Evolutionary conservation across 2,329 filamentous ascomycete species (phyloP).

Genomic region (Venturia nashicola): DNA sequence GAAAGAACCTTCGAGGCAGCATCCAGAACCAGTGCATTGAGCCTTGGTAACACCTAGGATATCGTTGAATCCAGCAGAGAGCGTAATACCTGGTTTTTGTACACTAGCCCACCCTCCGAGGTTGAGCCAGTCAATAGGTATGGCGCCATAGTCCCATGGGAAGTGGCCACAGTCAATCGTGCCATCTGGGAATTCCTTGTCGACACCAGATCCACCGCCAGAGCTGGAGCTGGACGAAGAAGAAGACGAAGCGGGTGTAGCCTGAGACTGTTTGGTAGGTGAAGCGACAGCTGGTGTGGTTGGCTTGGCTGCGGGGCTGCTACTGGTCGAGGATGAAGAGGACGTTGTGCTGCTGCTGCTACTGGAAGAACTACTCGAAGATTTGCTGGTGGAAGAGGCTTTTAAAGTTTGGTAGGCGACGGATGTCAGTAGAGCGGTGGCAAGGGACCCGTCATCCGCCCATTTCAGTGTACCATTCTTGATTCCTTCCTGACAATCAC

Average conservation of each 20-base stretch:
- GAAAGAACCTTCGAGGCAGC: conserved; percentile 53
- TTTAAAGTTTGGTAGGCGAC: not conserved
- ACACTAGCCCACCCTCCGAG: conserved; percentile 70
- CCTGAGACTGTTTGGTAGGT: not conserved
- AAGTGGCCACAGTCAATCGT: conserved; percentile 59
- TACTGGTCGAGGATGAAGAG: not conserved
- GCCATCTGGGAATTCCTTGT: conserved; percentile 59
- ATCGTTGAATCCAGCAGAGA: conserved; percentile 28
- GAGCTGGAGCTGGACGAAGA: not conserved
- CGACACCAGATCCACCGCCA: not conserved
- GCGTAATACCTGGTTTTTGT: conserved; percentile 40
- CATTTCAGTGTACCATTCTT: conserved; percentile 53
- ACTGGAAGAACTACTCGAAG: not conserved
- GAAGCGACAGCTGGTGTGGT: not conserved
- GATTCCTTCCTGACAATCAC: conserved; percentile 61
- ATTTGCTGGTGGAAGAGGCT: not conserved
- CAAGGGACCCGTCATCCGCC: conserved; percentile 41
- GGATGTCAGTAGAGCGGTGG: not conserved
- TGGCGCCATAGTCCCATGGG: conserved; percentile 69
- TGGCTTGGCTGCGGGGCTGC: not conserved
- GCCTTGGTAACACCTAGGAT: conserved; percentile 57
- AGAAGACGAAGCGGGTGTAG: not conserved
- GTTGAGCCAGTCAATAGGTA: conserved; percentile 55
- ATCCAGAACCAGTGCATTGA: conserved; percentile 39
- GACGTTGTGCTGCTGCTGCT: not conserved